Conservation (phyloP, 2,329 filamentous ascomycete genomes). For the Escovopsis sp. region DNA sequence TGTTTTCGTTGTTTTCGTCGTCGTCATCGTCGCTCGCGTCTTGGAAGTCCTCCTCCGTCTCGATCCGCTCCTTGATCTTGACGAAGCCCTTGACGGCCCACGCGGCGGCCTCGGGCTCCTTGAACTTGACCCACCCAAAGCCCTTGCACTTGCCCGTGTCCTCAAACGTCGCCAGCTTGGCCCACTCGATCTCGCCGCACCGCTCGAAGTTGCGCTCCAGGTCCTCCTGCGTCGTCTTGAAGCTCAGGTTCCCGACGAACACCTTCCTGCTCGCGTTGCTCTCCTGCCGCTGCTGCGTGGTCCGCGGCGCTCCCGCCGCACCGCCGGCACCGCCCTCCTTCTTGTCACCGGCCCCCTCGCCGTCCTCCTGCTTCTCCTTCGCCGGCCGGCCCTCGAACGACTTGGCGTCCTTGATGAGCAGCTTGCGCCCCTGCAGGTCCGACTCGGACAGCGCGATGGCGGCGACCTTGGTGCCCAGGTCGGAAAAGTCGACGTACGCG, state of each 20-base stretch:
- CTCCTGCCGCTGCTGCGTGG: slow-evolving; percentile 21
- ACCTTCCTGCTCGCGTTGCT: slow-evolving; percentile 62
- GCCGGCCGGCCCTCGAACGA: slow-evolving; percentile 82
- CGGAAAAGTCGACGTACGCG: slow-evolving; percentile 85
- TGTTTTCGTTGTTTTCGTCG: slow-evolving; percentile 21
- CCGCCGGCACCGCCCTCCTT: slow-evolving; percentile 13
- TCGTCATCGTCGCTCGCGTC: slow-evolving; percentile 30
- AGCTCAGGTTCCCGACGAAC: slow-evolving; percentile 83
- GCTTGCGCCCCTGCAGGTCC: slow-evolving; percentile 56
- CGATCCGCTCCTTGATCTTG: slow-evolving; percentile 50
- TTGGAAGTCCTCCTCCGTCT: slow-evolving; percentile 47
- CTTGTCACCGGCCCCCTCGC: slow-evolving; percentile 13
- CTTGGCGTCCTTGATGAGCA: slow-evolving; percentile 87
- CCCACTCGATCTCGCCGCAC: slow-evolving; percentile 69
- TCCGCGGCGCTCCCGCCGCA: slow-evolving; percentile 16
- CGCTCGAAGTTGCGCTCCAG: slow-evolving; percentile 67
- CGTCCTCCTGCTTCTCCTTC: slow-evolving; percentile 27
- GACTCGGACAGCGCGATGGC: slow-evolving; percentile 80
- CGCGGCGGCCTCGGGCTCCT: slow-evolving; percentile 58
- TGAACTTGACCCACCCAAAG: slow-evolving; percentile 89
- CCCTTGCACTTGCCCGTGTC: slow-evolving; percentile 97
- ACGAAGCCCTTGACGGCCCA: slow-evolving; percentile 63
- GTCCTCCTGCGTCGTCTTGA: slow-evolving; percentile 68
- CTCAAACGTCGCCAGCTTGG: slow-evolving; percentile 88
- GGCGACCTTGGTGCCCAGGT: slow-evolving; percentile 52